Conservation (phyloP, 139 green algal genomes). For the Nannochloris sp. region DNA sequence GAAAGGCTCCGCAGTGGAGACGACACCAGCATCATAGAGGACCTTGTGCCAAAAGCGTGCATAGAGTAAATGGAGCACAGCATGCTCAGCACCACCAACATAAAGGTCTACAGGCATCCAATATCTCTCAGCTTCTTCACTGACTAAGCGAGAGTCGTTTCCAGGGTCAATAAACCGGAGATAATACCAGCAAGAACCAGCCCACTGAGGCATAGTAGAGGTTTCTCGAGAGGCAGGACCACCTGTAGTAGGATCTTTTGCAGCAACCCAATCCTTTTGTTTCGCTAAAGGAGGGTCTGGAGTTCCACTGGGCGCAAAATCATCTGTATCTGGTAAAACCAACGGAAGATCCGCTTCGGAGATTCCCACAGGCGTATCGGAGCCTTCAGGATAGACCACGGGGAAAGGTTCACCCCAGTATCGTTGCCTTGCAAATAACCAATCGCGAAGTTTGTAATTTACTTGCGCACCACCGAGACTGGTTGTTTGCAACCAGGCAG, state of each 20-base stretch:
- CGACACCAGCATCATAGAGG: slow-evolving; percentile 91
- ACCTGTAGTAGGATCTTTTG: slow-evolving; percentile 46
- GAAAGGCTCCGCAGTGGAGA: slow-evolving; percentile 92
- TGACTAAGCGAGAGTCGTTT: slow-evolving; percentile 64
- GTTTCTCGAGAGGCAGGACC: slow-evolving; percentile 71
- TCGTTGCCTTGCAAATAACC: slow-evolving; percentile 95
- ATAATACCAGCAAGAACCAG: slow-evolving; percentile 91
- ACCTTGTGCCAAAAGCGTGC: slow-evolving; percentile 99
- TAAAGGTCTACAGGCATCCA: slow-evolving; percentile 99
- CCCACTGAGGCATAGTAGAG: slow-evolving; percentile 95
- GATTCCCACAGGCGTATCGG: slow-evolving; percentile 54
- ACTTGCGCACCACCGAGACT: slow-evolving; percentile 42
- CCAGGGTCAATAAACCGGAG: slow-evolving; percentile 89
- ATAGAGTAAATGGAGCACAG: slow-evolving; percentile 98
- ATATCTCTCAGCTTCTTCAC: slow-evolving; percentile 82
- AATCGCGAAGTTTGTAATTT: slow-evolving; percentile 98
- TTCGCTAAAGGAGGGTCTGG: slow-evolving; percentile 80
- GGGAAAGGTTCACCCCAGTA: slow-evolving; percentile 99
- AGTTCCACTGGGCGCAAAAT: slow-evolving; percentile 84
- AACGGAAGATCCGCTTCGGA: slow-evolving; percentile 80
- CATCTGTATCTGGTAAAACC: slow-evolving; percentile 71
- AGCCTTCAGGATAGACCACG: slow-evolving; percentile 72
- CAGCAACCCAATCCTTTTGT: slow-evolving; percentile 71
- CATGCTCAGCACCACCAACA: slow-evolving; percentile 97
- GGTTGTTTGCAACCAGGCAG: slow-evolving; percentile 43